Percentiles rank a stretch among this genome's conserved stretches.
These are phyloP conservation scores for Fusarium sp. DNA, from an alignment of 2,329 filamentous ascomycete species.

Conservation along the genomic window DNA sequence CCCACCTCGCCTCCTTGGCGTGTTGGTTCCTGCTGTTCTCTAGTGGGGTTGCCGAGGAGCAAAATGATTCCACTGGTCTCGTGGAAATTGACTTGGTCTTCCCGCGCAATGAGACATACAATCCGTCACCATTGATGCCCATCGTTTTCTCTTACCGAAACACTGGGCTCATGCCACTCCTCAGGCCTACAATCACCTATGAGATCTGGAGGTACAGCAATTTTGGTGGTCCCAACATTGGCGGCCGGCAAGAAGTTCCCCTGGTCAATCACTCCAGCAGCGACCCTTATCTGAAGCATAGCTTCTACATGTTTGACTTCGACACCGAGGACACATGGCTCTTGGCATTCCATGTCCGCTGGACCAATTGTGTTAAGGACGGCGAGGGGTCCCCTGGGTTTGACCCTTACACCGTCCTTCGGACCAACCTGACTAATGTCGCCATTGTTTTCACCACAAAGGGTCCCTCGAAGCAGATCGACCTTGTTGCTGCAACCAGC, in stretches of 20 bases:
- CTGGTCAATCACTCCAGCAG: background rate
- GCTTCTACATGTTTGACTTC: background rate
- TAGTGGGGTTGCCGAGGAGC: background rate
- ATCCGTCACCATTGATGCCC: background rate
- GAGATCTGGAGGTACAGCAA: background rate
- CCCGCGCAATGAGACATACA: constrained; percentile 9
- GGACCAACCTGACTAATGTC: background rate
- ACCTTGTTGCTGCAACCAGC: background rate
- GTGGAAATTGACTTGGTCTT: constrained; percentile 4
- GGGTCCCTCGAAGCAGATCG: background rate
- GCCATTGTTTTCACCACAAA: constrained; percentile 4
- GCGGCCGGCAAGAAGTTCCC: rapidly evolving
- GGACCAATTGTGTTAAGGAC: background rate
- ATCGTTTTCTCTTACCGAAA: constrained; percentile 10
- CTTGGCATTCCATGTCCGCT: background rate
- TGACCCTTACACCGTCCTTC: background rate
- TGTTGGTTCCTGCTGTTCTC: constrained; percentile 7
- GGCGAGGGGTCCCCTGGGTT: background rate
- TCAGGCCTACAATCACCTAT: background rate
- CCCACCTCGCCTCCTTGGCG: background rate
- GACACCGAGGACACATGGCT: background rate
- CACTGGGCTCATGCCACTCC: background rate
- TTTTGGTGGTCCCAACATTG: background rate
- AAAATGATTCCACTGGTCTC: background rate
- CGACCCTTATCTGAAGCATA: background rate